Evolutionary conservation across 805 yeast genomes (phyloP).

Genomic region (Wilhelminamyces savonicus): DNA sequence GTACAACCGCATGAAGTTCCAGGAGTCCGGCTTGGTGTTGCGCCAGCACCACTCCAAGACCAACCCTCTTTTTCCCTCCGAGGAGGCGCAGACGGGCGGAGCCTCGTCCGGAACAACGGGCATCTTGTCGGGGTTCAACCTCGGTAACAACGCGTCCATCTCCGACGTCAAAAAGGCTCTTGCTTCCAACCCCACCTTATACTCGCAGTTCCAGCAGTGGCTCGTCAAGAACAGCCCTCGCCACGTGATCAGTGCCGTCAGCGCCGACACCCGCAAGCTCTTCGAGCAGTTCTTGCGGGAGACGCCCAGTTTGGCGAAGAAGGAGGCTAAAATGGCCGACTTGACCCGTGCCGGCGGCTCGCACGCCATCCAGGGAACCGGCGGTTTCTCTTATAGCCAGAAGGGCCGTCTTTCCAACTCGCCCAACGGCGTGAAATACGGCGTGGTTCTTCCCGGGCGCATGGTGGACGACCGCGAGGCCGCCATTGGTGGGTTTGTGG

Average conservation of each 20-base stretch:
- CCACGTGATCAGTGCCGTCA: no score
- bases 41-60: slow-evolving; percentile 20
- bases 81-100: slow-evolving; percentile 11
- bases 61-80: slow-evolving; percentile 39
- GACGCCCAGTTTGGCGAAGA: slow-evolving; percentile 13
- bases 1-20: slow-evolving; percentile 59
- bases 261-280: slow-evolving; percentile 16
- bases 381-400: slow-evolving; percentile 66
- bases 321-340: slow-evolving; percentile 16
- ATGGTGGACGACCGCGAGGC: slow-evolving; percentile 41
- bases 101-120: slow-evolving; percentile 15
- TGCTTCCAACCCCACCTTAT: slow-evolving; percentile 38
- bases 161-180: slow-evolving; percentile 26
- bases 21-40: slow-evolving; percentile 57
- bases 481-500: slow-evolving; percentile 54
- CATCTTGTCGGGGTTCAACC: slow-evolving; percentile 25
- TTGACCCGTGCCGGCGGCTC: slow-evolving; percentile 10
- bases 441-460: slow-evolving; percentile 64
- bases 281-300: slow-evolving; percentile 25
- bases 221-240: slow-evolving; percentile 45
- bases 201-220: slow-evolving; percentile 51
- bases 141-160: slow-evolving; percentile 19
- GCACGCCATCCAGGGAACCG: slow-evolving; percentile 52
- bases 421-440: slow-evolving; percentile 61
- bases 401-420: slow-evolving; percentile 63